A percentile compares a stretch with the other conserved stretches of the same genome.
Conservation (phyloP, 169 alveolate species). For the Plasmodium vivax region DNA sequence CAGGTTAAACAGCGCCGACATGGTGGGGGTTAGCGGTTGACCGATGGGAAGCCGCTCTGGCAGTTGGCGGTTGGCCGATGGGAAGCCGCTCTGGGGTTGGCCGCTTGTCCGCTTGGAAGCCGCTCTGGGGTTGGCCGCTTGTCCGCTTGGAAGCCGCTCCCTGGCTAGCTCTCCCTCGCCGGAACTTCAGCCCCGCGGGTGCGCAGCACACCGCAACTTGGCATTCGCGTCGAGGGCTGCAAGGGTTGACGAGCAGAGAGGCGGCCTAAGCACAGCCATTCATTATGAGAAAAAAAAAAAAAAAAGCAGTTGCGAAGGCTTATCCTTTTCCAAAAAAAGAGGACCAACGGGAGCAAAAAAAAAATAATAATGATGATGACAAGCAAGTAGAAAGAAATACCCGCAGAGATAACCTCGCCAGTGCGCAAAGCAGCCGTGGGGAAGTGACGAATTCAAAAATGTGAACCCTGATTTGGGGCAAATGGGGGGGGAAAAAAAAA, state of each 20-base stretch:
- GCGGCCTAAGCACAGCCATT: neutral
- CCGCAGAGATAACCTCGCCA: too few relatives aligned
- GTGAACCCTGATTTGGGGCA: neutral
- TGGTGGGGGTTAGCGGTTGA: slow-evolving; percentile 9
- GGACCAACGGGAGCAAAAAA: neutral
- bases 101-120: too few relatives aligned
- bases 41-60: too few relatives aligned
- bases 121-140: neutral
- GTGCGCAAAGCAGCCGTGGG: neutral
- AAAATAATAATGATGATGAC: neutral
- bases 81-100: too few relatives aligned
- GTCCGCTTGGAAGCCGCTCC: neutral
- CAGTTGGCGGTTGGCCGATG: too few relatives aligned
- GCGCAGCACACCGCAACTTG: neutral
- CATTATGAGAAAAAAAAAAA: neutral
- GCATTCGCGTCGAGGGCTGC: neutral
- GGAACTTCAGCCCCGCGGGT: too few relatives aligned
- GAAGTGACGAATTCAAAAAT: neutral
- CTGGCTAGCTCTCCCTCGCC: too few relatives aligned
- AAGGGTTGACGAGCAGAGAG: neutral
- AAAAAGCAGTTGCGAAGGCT: neutral
- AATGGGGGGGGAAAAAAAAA: neutral
- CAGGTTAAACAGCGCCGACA: slow-evolving; percentile 95
- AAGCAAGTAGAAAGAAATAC: neutral
- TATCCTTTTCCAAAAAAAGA: neutral